Evolutionary conservation across 2,329 filamentous ascomycete genomes (phyloP).

Genomic region (Sphaerulina populicola): DNA sequence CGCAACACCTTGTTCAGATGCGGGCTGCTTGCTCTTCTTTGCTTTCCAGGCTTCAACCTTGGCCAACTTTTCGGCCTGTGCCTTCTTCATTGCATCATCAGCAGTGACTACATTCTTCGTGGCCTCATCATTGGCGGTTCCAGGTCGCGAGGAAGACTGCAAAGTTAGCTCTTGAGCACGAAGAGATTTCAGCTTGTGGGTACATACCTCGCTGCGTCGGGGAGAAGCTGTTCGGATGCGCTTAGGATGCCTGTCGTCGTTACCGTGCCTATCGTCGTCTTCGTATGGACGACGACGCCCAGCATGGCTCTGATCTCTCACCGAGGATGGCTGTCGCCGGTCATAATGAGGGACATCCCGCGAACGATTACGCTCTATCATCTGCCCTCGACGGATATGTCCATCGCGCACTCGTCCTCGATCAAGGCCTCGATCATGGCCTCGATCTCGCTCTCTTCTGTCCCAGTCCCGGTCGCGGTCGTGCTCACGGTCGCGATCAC

Average conservation of each 20-base stretch:
- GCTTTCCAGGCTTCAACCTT: constrained; percentile 54
- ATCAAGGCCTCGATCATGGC: constrained; percentile 1
- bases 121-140: constrained; percentile 5
- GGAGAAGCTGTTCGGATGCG: constrained; percentile 29
- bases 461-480: constrained; percentile 17
- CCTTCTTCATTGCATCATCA: constrained; percentile 69
- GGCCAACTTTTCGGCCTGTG: constrained; percentile 60
- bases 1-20: background rate
- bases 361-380: constrained; percentile 18
- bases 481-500: constrained; percentile 16
- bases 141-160: constrained; percentile 18
- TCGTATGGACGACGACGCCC: constrained; percentile 53
- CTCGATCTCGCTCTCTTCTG: constrained; percentile 17
- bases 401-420: constrained; percentile 19
- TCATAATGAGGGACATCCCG: constrained; percentile 35
- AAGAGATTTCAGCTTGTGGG: background rate
- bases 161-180: constrained; percentile 9
- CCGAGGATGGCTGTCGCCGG: constrained; percentile 12
- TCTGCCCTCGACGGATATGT: constrained; percentile 14
- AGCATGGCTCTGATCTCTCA: constrained; percentile 26
- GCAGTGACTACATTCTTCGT: constrained; percentile 6
- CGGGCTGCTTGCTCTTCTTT: constrained; percentile 2
- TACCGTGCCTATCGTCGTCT: constrained; percentile 18
- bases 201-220: constrained; percentile 15
- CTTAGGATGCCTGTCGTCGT: constrained; percentile 47